These are phyloP conservation scores for Diplodia intermedia DNA, from an alignment of 2,329 filamentous ascomycete species.

Conservation along the genomic window DNA sequence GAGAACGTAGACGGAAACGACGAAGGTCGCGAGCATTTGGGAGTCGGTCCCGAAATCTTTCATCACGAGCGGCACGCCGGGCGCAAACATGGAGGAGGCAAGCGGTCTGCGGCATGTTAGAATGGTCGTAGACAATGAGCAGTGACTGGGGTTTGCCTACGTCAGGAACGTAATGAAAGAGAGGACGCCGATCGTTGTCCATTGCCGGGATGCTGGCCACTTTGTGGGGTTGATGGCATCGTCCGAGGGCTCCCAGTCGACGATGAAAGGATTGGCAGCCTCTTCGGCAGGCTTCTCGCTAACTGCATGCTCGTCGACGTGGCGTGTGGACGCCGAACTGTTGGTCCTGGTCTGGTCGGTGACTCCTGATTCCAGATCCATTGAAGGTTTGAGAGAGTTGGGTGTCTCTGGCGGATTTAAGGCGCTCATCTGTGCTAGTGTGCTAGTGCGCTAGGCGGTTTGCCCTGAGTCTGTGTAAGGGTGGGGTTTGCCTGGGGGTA, in stretches of 20 bases:
- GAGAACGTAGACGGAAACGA: constrained; percentile 41
- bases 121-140: neutral
- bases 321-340: constrained; percentile 1
- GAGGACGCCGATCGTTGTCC: constrained; percentile 43
- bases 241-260: constrained; percentile 24
- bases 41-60: constrained; percentile 36
- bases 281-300: constrained; percentile 15
- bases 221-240: constrained; percentile 40
- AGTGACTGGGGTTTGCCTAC: constrained; percentile 34
- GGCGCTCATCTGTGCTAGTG: neutral
- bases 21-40: constrained; percentile 37
- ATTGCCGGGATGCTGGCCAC: constrained; percentile 39
- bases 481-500: neutral
- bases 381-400: constrained; percentile 8
- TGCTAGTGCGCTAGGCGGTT: no score
- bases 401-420: constrained; percentile 9
- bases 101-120: constrained; percentile 36
- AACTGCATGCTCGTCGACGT: neutral
- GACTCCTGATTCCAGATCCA: constrained; percentile 13
- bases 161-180: constrained; percentile 44
- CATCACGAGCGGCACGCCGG: constrained; percentile 39
- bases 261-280: constrained; percentile 24
- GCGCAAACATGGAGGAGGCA: constrained; percentile 40
- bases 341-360: constrained; percentile 12
- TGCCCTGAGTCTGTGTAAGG: neutral